These are phyloP conservation scores for Radiomyces spectabilis DNA, from an alignment of 192 early-diverging fungal species.

Conservation along the genomic window DNA sequence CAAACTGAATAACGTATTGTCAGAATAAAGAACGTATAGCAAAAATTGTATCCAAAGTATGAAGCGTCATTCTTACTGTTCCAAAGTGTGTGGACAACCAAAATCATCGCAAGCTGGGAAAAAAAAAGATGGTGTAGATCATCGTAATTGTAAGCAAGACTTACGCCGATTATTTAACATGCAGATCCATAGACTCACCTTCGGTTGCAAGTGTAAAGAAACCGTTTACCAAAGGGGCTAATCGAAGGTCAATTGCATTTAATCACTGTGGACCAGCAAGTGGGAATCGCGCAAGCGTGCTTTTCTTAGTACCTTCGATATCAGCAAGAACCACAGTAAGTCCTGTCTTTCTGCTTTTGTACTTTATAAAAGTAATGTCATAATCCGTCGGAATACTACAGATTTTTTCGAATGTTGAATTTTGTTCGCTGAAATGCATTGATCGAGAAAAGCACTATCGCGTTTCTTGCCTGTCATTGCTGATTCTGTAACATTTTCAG, in stretches of 20 bases:
- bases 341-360: constrained; percentile 37
- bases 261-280: background rate
- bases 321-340: constrained; percentile 45
- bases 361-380: constrained; percentile 44
- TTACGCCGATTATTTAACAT: background rate
- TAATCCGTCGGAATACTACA: constrained; percentile 36
- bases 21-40: background rate
- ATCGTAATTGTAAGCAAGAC: background rate
- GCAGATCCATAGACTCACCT: constrained; percentile 27
- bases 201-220: constrained; percentile 52
- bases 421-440: too few species aligned
- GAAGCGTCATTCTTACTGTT: constrained; percentile 36
- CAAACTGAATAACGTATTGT: constrained; percentile 32
- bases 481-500: too few species aligned
- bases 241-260: background rate
- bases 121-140: background rate
- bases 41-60: background rate
- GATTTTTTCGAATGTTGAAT: constrained; percentile 37
- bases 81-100: constrained; percentile 52
- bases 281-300: background rate
- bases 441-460: too few species aligned
- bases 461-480: too few species aligned
- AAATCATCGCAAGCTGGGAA: constrained; percentile 46
- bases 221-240: constrained; percentile 50
- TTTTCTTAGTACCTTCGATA: constrained; percentile 34